These are phyloP conservation scores for Discostella stelligera DNA, from an alignment of 352 stramenopile genomes.

Conservation along the genomic window DNA sequence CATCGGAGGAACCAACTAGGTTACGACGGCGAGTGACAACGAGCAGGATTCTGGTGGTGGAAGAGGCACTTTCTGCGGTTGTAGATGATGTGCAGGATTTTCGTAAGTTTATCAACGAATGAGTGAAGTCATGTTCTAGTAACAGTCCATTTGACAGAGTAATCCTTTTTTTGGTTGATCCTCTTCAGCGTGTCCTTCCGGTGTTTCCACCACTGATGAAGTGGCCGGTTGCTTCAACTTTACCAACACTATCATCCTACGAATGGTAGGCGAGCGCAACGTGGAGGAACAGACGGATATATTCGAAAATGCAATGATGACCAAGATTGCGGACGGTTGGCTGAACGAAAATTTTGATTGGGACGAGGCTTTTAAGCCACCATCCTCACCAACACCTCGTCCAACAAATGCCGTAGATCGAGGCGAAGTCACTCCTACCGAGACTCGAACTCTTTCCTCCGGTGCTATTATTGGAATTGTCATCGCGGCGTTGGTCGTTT, in stretches of 20 bases:
- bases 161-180: neutral
- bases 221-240: constrained; percentile 30
- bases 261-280: constrained; percentile 24
- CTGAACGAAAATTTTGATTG: constrained; percentile 39
- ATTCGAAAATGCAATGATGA: constrained; percentile 26
- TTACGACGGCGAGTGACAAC: constrained; percentile 9
- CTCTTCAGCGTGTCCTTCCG: neutral
- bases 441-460: constrained; percentile 1
- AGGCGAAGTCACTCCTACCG: neutral
- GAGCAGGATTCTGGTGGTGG: constrained; percentile 19
- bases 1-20: neutral
- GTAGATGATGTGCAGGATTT: constrained; percentile 38
- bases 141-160: neutral
- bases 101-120: constrained; percentile 26
- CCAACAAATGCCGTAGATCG: constrained; percentile 1
- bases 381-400: constrained; percentile 2
- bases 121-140: neutral
- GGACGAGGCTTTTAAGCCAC: constrained; percentile 27
- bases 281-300: constrained; percentile 4
- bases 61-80: constrained; percentile 19
- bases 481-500: constrained; percentile 5
- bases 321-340: constrained; percentile 30
- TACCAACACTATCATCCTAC: constrained; percentile 31
- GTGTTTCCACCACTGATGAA: neutral
- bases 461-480: constrained; percentile 33